Evolutionary conservation across 179 eudicot species (phyloP), one percentile per base, ranked within the genome.

Genomic region (Pouteria campechiana): DNA sequence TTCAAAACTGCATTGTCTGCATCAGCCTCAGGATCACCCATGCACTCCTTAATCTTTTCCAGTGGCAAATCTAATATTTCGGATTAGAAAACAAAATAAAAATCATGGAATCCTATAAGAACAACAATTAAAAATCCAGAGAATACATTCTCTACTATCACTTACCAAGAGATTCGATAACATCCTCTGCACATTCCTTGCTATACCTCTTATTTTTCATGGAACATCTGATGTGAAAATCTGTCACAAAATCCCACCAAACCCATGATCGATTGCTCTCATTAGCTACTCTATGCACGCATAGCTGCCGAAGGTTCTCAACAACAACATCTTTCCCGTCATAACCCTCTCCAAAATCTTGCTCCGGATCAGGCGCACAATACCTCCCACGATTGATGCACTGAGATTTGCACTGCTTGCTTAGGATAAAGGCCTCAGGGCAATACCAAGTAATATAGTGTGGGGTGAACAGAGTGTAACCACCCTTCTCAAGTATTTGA

Each of bases 231-330:
- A 83, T 58, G 29, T 83, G 94, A 24, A 79, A 79, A 73, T 83
- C 94, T 8, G 94, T 75, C 39, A 79, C 89, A 48, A 60, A 83
- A 52, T 83, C 94, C 94, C 94, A 83, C 94, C 94, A 83, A 41
- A 79, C 68, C 94, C 94, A 83, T 5, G 94, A 57, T 20, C 82
- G 74, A 22, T 60, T 60, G 45, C 54, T 64, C 52, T 72, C 76
- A 33, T 83, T 73, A 27, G 81, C 82, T 51, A 79, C 81, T 34
- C 72, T 60, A 38, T 83, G 84, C 8, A 83, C 84, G 45, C 94
- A 83, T 25, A 83, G 75, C 60, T 83, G 94, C 55, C 94, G 65
- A 50, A 83, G 60, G 49, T 83, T 83, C 82, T 83, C 94, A 13
- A 65, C 48, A 15, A 83, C 94, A 32, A 83, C 89, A 57, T 79